Percentiles rank a stretch among this genome's conserved stretches.
These are phyloP conservation scores for Penicillium italicum DNA, from an alignment of 2,329 filamentous ascomycete species.

Conservation along the genomic window DNA sequence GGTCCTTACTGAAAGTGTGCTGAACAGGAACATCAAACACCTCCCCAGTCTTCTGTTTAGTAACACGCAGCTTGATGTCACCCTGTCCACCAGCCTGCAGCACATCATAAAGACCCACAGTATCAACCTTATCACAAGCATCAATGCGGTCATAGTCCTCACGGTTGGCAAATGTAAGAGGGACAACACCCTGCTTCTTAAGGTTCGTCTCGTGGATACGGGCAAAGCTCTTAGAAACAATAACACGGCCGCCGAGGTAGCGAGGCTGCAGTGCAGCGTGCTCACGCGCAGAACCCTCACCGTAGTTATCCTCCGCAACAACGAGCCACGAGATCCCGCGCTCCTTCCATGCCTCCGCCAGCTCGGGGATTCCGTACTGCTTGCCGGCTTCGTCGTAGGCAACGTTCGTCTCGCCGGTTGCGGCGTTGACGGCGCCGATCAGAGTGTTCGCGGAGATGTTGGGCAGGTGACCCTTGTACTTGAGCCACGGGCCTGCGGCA, in stretches of 20 bases:
- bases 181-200: slow-evolving; percentile 96
- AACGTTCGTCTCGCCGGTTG: slow-evolving; percentile 86
- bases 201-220: slow-evolving; percentile 94
- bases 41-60: slow-evolving; percentile 59
- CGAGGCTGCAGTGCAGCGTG: slow-evolving; percentile 86
- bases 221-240: slow-evolving; percentile 76
- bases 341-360: slow-evolving; percentile 78
- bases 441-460: slow-evolving; percentile 98
- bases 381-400: slow-evolving; percentile 83
- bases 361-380: slow-evolving; percentile 51
- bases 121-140: slow-evolving; percentile 78
- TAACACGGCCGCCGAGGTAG: slow-evolving; percentile 81
- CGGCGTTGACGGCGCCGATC: slow-evolving; percentile 88
- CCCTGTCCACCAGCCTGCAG: slow-evolving; percentile 74
- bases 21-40: slow-evolving; percentile 70
- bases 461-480: slow-evolving; percentile 97
- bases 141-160: slow-evolving; percentile 59
- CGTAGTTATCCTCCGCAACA: slow-evolving; percentile 96
- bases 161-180: slow-evolving; percentile 84
- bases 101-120: slow-evolving; percentile 79
- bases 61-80: slow-evolving; percentile 66
- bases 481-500: slow-evolving; percentile 92
- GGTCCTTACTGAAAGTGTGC: slow-evolving; percentile 84
- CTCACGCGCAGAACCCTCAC: slow-evolving; percentile 83
- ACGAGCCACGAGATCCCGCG: slow-evolving; percentile 80